Conservation (phyloP, 805 yeast genomes). For the Brettanomyces bruxellensis region DNA sequence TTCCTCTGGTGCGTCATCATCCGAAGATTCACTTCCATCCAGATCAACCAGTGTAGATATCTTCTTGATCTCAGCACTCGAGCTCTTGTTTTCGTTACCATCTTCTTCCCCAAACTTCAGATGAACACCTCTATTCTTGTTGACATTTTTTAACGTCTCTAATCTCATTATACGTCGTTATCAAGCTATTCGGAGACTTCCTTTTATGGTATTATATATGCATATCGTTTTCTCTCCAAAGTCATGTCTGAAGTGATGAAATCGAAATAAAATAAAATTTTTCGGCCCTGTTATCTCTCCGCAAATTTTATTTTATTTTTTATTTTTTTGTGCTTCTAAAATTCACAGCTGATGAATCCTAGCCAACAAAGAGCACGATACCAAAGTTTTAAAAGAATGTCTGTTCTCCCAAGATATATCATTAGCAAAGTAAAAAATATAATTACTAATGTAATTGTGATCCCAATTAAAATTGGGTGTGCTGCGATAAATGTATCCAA, state of each 20-base stretch:
- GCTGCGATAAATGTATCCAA: slow-evolving; percentile 3
- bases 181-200: too few relatives aligned
- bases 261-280: too few relatives aligned
- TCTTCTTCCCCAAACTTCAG: neutral
- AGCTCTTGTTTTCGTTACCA: neutral
- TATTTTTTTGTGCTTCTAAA: slow-evolving; percentile 3
- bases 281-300: too few relatives aligned
- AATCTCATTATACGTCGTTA: neutral
- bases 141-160: neutral
- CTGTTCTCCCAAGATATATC: slow-evolving; percentile 8
- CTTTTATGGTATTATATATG: too few relatives aligned
- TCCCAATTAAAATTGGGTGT: slow-evolving; percentile 2
- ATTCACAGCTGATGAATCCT: slow-evolving; percentile 6
- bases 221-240: too few relatives aligned
- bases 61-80: slow-evolving; percentile 4
- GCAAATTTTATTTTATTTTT: neutral
- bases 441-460: neutral
- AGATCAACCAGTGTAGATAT: slow-evolving; percentile 9
- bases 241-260: too few relatives aligned
- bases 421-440: slow-evolving; percentile 8
- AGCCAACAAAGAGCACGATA: slow-evolving; percentile 11
- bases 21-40: slow-evolving; percentile 15
- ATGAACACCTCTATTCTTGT: neutral
- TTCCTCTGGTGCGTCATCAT: slow-evolving; percentile 46
- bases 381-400: slow-evolving; percentile 11